A percentile compares a stretch with the other conserved stretches of the same genome.
These are phyloP conservation scores for Oryza officinalis DNA, from an alignment of 176 grass and related monocot species.

Conservation along the genomic window DNA sequence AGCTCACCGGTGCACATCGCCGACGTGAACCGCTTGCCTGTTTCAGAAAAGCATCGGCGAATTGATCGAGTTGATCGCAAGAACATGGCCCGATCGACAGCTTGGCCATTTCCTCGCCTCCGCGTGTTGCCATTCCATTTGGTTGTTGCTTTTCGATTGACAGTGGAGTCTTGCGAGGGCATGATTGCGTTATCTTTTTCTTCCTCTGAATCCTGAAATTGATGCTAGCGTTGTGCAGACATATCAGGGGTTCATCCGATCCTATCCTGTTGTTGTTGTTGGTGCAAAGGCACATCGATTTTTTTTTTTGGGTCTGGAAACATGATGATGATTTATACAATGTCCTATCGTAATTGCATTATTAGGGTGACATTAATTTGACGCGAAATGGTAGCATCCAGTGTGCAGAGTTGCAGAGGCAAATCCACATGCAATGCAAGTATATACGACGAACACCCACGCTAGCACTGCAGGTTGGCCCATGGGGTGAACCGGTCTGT, in stretches of 20 bases:
- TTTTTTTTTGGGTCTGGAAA: background rate
- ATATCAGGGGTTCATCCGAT: background rate
- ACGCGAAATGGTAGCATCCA: conserved; percentile 11
- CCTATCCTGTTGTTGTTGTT: background rate
- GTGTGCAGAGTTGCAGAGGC: background rate
- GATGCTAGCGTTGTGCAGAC: background rate
- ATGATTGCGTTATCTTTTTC: background rate
- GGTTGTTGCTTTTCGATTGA: background rate
- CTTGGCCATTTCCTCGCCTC: background rate
- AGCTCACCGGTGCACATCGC: conserved; percentile 24
- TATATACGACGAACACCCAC: background rate
- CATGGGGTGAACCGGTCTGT: no score
- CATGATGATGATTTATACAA: background rate
- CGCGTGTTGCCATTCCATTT: background rate
- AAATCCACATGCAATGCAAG: background rate
- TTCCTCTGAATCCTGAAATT: background rate
- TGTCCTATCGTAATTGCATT: background rate
- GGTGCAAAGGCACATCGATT: background rate
- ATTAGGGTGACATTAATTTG: background rate
- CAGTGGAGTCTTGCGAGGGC: background rate
- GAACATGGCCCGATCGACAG: background rate
- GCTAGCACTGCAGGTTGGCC: background rate
- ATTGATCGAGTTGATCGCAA: conserved; percentile 2
- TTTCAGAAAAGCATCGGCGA: conserved; percentile 7
- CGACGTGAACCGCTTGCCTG: conserved; percentile 35